Evolutionary conservation across 768 basidiomycete genomes (phyloP), one percentile per base, ranked within the genome.

Genomic region (Paxillus involutus): DNA sequence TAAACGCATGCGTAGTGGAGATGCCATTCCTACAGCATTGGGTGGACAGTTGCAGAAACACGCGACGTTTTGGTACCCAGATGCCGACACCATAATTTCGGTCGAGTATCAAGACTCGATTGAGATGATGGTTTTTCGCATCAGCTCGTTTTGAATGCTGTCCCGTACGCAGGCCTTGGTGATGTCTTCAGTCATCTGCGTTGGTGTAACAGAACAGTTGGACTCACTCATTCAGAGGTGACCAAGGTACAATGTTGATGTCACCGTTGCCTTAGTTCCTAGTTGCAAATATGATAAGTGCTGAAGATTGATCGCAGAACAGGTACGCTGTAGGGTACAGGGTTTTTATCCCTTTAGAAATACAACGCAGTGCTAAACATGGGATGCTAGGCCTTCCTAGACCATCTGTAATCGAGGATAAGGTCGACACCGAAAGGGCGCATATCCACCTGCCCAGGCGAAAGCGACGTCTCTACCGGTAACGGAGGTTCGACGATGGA

Each of bases 341-440:
- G 56, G 49, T 14, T 55, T 52, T 29, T 39, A 30, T 42, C 60
- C 35, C 19, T 33, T 50, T 53, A 57, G 17, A 55, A 45, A 59
- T 69, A 67, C 61, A 69, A 49, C 53, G 53, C 13, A 16, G 46
- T 59, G 51, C 43, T 51, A 35, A 56, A 58, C 44, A 19, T 6
- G 13, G 30, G 30, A 14, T 14, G 47, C 44, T 58, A 69, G 16
- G 60, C 44, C 35, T 30, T 56, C 46, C 43, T 61, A 29, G 79
- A 77, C 89, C 88, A 91, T 45, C 85, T 77, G 65, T 92, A 83
- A 66, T 94, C 91, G 41, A 94, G 53, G 37, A 91, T 73, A 53
- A 92, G 71, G 41, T 82, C 83, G 42, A 94, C 73, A 9, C 91
- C 91, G 69, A 86, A 84, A 11, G 79, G 78, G 26, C 85, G 81